Base-by-base conservation (phyloP, 345 rosid species). In the Erysimum cheiranthoides region DNA sequence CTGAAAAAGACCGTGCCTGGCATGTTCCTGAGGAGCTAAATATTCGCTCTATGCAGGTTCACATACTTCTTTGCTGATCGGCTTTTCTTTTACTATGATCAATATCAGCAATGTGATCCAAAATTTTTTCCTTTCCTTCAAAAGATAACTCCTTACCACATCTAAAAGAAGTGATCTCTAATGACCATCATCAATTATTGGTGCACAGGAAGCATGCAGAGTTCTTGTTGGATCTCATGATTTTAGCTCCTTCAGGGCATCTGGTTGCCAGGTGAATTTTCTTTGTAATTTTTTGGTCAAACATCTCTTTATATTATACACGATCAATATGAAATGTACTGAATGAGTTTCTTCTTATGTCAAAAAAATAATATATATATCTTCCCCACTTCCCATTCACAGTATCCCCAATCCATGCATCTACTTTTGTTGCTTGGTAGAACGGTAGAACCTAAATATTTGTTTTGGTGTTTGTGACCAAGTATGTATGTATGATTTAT, bases 161-260 rank as follows among this genome's bases (percentile, higher is more conserved):
- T 40, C 28, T 10, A 31, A 31, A 70, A 45, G 4, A 31, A 64
- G 49, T 36, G 5, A 62, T 36, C 52, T 39, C 68, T 65, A 40
- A 72, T 7, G 28, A 52, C 10, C 8, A 27, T 25, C 1, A 8
- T 59, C 69, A 42, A 63, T 67, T 54, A 34, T 74, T 57, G 72
- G 47, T 56, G 36, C 79, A 75, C 92, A 94, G 98, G 96, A 88
- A 81, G 97, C 97, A 52, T 92, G 98, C 91, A 86, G 80, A 85
- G 78, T 89, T 82, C 96, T 94, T 79, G 82, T 83, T 78, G 98
- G 98, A 34, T 71, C 73, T 70, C 97, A 90, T 74, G 97, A 94
- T 83, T 94, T 94, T 79, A 94, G 96, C 81, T 92, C 98, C 85
- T 94, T 94, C 85, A 84, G 97, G 83, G 96, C 97, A 66, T 31